Conservation (phyloP, 1,284 basidiomycete genomes). For the Rhodotorula glutinis region DNA sequence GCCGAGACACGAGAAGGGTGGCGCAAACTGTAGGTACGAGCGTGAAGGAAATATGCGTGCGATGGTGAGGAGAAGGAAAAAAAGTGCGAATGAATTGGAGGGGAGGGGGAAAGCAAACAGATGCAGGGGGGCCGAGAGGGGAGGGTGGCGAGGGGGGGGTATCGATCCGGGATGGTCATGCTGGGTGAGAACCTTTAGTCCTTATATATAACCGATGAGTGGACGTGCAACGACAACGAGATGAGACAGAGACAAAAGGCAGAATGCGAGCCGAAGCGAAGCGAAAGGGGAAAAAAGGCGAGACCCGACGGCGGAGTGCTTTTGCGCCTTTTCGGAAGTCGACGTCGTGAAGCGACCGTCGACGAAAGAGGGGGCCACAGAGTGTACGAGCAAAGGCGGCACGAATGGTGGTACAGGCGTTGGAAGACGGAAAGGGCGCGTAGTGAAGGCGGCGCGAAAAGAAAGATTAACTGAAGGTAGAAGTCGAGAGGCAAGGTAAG, state of each 20-base stretch:
- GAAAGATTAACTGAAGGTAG: neutral
- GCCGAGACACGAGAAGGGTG: too few species aligned
- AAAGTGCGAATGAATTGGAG: neutral
- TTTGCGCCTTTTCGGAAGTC: too few species aligned
- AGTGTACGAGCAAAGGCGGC: too few species aligned
- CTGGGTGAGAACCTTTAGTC: slow-evolving; percentile 1
- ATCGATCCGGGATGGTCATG: neutral
- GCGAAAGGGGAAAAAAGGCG: neutral
- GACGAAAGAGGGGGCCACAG: too few species aligned
- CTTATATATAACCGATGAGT: neutral
- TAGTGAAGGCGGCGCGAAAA: neutral
- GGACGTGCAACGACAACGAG: slow-evolving; percentile 1
- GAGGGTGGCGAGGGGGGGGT: neutral
- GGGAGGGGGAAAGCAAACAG: neutral
- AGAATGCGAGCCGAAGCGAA: too few species aligned
- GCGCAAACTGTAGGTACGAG: too few species aligned
- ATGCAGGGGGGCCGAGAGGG: neutral
- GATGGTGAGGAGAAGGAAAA: neutral
- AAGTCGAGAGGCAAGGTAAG: neutral
- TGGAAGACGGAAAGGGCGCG: too few species aligned
- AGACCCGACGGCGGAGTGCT: neutral
- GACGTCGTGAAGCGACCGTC: too few species aligned
- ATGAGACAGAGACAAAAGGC: neutral
- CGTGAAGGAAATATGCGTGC: neutral
- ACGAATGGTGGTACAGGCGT: too few species aligned